phyloP scores from a whole-genome alignment of 2,329 filamentous ascomycete genomes.

The Ilyonectria destructans region DNA sequence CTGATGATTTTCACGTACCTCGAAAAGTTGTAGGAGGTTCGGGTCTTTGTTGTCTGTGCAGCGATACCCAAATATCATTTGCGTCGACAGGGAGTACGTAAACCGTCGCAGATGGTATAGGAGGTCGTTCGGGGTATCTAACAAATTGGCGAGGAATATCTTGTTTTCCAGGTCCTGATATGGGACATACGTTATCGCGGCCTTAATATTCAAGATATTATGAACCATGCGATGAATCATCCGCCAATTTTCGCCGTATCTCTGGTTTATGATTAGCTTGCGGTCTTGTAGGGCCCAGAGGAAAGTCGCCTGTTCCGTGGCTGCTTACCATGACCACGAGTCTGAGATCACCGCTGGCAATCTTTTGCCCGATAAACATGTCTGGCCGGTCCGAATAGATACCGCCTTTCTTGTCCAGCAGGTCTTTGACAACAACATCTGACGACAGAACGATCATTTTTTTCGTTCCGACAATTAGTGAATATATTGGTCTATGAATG shows the following conservation, averaged over 20 bases:
- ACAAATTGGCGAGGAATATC: constrained; percentile 59
- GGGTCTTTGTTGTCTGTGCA: constrained; percentile 59
- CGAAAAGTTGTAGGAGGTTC: constrained; percentile 61
- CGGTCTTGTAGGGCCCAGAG: too few species aligned
- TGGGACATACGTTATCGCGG: constrained; percentile 59
- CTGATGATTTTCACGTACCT: not conserved
- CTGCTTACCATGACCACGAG: constrained; percentile 23
- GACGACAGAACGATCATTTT: constrained; percentile 23
- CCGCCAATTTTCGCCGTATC: constrained; percentile 29
- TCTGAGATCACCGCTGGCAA: constrained; percentile 23
- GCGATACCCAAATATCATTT: constrained; percentile 67
- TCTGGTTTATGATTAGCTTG: not conserved
- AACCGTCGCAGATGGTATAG: constrained; percentile 64
- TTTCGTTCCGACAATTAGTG: constrained; percentile 28
- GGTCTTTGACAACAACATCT: constrained; percentile 13
- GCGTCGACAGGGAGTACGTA: constrained; percentile 65
- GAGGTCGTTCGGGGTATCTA: constrained; percentile 58
- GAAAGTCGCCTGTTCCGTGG: not conserved
- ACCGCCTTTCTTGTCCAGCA: constrained; percentile 16
- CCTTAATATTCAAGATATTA: constrained; percentile 56
- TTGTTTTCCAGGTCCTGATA: constrained; percentile 61
- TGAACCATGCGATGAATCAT: constrained; percentile 54
- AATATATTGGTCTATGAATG: constrained; percentile 16
- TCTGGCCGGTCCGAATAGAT: constrained; percentile 24
- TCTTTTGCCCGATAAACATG: constrained; percentile 26